Conservation (phyloP, 2,329 filamentous ascomycete genomes). For the Diplocarpon mali region DNA sequence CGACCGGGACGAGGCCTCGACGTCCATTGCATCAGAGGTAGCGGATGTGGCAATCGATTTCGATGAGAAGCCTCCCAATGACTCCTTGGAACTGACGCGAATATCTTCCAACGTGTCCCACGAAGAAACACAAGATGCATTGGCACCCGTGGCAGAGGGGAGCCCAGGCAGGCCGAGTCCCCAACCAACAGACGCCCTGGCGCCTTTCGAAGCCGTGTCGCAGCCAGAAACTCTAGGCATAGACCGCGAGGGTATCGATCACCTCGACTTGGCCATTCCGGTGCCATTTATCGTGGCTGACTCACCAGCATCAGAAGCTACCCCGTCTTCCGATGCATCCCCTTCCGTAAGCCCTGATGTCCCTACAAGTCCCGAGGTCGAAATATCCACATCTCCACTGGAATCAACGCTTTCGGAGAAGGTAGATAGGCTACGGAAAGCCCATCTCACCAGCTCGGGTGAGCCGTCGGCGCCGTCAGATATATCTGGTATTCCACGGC, state of each 20-base stretch:
- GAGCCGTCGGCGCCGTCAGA: conserved; percentile 15
- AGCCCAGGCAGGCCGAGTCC: conserved; percentile 12
- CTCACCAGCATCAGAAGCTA: conserved; percentile 7
- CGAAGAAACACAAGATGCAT: conserved; percentile 52
- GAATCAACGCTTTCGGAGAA: conserved; percentile 23
- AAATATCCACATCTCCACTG: conserved; percentile 7
- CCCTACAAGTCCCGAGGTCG: background rate
- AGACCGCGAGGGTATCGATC: conserved; percentile 44
- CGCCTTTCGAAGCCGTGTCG: background rate
- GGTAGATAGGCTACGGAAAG: conserved; percentile 22
- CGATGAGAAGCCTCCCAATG: conserved; percentile 33
- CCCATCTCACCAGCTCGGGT: conserved; percentile 9
- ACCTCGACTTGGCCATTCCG: conserved; percentile 46
- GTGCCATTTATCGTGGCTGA: conserved; percentile 8
- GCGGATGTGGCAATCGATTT: conserved; percentile 41
- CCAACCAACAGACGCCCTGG: background rate
- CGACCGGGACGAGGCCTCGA: conserved; percentile 68
- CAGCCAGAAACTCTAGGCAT: conserved; percentile 25
- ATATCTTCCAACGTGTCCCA: conserved; percentile 35
- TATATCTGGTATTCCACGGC: conserved; percentile 25
- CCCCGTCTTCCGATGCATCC: conserved; percentile 6
- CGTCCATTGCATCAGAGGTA: conserved; percentile 61
- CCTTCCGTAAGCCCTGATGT: conserved; percentile 5
- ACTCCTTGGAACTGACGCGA: conserved; percentile 18
- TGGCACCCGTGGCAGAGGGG: conserved; percentile 55